Evolutionary conservation across 1,284 basidiomycete species (phyloP), one percentile per base, ranked within the genome.

Genomic region (Cryptococcus hybrid): DNA sequence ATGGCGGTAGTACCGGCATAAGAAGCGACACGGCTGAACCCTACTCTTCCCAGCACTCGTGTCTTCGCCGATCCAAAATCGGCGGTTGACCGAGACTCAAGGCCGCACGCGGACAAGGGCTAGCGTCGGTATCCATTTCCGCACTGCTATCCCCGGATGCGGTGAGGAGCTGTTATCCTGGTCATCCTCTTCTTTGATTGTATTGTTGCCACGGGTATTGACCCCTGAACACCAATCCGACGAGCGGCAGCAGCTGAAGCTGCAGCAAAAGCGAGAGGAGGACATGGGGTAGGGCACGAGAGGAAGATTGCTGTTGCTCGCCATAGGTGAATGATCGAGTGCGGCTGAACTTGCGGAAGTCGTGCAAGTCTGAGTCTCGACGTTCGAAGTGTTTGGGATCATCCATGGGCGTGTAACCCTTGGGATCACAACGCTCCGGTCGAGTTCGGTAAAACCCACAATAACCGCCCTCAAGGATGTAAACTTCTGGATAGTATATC

Each of bases 381-480:
- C 89, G 87, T 15, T 82, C 80, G 34, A 86, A 83, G 75, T 93
- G 88, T 45, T 83, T 82, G 0, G 93, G 92, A 73, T 98, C 93
- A 70, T 98, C 91, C 95, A 99, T 99, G 15, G 83, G 85, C 42
- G 96, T 86, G 75, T 99, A 99, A 1, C 84, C 87, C 30, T 80
- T 81, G 0, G 92, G 93, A 56, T 89, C 82, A 80, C 94, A 97
- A 46, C 87, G 86, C 4, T 77, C 65, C 13, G 67, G 57, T 35
- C 59, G 65, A 24, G 56, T 51, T 30, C 64, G 61, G 81, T 84
- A 97, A 79, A 94, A 99, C 53, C 85, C 84, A 67, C 86, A 90
- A 78, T 97, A 99, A 6, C 95, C 95, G 47, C 96, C 96, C 76
- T 96, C 90, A 7, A 99, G 84, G 63, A 99, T 86, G 81, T 99